These are phyloP conservation scores for Coccinonectria pachysandricola DNA, from an alignment of 2,329 filamentous ascomycete genomes.

Conservation along the genomic window DNA sequence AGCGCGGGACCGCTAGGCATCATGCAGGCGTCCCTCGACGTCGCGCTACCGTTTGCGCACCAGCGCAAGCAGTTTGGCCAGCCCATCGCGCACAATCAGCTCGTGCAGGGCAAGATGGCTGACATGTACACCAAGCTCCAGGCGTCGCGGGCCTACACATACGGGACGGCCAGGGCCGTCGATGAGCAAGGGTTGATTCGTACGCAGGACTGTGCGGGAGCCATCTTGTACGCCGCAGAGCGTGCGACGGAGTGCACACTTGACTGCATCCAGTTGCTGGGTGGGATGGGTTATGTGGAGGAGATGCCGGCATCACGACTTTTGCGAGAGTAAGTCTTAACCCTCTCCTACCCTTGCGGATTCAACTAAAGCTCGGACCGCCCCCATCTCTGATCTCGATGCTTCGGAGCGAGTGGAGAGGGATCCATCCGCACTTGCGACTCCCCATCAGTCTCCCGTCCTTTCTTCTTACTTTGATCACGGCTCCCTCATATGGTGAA, in stretches of 20 bases:
- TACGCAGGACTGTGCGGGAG: slow-evolving; percentile 89
- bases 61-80: slow-evolving; percentile 77
- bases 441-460: no score
- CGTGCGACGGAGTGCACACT: slow-evolving; percentile 76
- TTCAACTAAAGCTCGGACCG: no score
- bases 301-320: slow-evolving; percentile 86
- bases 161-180: slow-evolving; percentile 66
- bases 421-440: no score
- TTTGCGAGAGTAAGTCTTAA: slow-evolving; percentile 49
- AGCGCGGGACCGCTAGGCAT: slow-evolving; percentile 84
- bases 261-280: slow-evolving; percentile 84
- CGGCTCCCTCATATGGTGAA: neutral
- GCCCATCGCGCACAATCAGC: slow-evolving; percentile 84
- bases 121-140: slow-evolving; percentile 97
- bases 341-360: no score
- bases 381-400: neutral
- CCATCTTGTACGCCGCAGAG: slow-evolving; percentile 88
- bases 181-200: slow-evolving; percentile 64
- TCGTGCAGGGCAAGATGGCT: slow-evolving; percentile 84
- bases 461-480: no score
- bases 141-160: slow-evolving; percentile 78
- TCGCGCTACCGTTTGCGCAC: slow-evolving; percentile 81
- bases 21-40: slow-evolving; percentile 86
- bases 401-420: no score
- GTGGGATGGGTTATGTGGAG: slow-evolving; percentile 92